Conservation (phyloP, 1,284 basidiomycete genomes). For the Gymnopus androsaceus region DNA sequence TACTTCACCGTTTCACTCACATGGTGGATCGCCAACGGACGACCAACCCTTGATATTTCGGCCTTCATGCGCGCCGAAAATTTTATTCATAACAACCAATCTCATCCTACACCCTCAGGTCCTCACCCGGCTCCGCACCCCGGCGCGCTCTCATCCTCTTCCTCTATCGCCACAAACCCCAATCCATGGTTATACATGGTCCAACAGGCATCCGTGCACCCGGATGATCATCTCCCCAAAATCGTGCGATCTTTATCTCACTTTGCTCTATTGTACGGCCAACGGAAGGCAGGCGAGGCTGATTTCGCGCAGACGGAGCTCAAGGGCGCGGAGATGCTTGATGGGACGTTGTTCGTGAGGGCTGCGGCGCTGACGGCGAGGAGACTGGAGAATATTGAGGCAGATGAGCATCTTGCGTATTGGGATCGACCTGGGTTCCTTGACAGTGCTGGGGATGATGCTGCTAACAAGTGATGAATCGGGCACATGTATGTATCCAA, state of each 20-base stretch:
- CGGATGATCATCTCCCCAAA: constrained; percentile 67
- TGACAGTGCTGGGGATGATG: no score
- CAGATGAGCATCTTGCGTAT: constrained; percentile 4
- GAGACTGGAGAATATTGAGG: constrained; percentile 1
- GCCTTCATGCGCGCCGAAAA: constrained; percentile 39
- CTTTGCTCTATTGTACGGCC: constrained; percentile 52
- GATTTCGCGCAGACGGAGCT: constrained; percentile 45
- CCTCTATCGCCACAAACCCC: constrained; percentile 43
- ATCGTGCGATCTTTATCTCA: constrained; percentile 58
- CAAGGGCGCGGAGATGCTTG: constrained; percentile 50
- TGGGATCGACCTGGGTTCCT: constrained; percentile 13
- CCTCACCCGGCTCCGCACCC: constrained; percentile 36
- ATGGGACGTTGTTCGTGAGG: constrained; percentile 62
- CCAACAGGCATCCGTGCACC: constrained; percentile 42
- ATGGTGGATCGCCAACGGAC: constrained; percentile 45
- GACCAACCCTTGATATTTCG: constrained; percentile 40
- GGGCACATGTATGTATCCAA: no score
- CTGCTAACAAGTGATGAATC: no score
- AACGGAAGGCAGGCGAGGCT: constrained; percentile 41
- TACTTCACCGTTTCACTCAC: constrained; percentile 42
- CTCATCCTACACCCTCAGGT: constrained; percentile 29
- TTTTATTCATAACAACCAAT: constrained; percentile 30
- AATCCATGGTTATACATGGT: constrained; percentile 17
- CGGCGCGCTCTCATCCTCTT: constrained; percentile 22
- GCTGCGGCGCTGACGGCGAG: constrained; percentile 48